Base-by-base conservation (phyloP, 768 basidiomycete genomes). In the Inosperma sp. region DNA sequence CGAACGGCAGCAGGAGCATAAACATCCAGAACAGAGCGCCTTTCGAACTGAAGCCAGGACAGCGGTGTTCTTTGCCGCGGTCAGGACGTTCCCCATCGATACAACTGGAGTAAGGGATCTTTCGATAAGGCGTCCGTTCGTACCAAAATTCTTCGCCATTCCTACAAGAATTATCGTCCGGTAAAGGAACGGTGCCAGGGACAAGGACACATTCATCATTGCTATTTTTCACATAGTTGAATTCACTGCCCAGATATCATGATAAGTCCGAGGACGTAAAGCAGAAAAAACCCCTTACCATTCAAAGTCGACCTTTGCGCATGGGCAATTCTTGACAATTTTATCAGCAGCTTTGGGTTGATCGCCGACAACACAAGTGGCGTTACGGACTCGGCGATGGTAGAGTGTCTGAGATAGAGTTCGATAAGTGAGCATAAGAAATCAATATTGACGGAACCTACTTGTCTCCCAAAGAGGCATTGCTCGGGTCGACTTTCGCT, bases 381-480 rank as follows among this genome's bases (percentile, higher is more conserved):
- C 72, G 22, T 89, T 75, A 5, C 95, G 82, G 26, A 79, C 75
- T 16, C 95, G 83, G 10, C 96, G 89, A 64, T 94, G 89, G 63
- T 94, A 98, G n/a, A 88, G 71, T 0, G 88, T 91, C 93, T 93
- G 30, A 13, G n/a, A 39, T 21, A 10, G 14, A 48, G 40, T 48
- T 40, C 21, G 12, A 26, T 23, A n/a, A 36, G 52, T 16, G 29
- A 27, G 47, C n/a, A 56, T n/a, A 14, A 37, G 7, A 27, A 26
- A 23, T 7, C 21, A 12, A 35, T 21, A 33, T 14, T 16, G 17
- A 26, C 19, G 22, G 12, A 5, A 52, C 70, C 33, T 45, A 90
- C 92, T 79, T 91, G 88, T 52, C 88, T 80, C 17, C 96, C 96
- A 57, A 98, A 99, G 22, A 98, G 70, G 68, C 96, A 99, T 7